Evolutionary conservation across 768 basidiomycete genomes (phyloP), one percentile per base, ranked within the genome.

Genomic region (Tricholoma hemisulphureum): DNA sequence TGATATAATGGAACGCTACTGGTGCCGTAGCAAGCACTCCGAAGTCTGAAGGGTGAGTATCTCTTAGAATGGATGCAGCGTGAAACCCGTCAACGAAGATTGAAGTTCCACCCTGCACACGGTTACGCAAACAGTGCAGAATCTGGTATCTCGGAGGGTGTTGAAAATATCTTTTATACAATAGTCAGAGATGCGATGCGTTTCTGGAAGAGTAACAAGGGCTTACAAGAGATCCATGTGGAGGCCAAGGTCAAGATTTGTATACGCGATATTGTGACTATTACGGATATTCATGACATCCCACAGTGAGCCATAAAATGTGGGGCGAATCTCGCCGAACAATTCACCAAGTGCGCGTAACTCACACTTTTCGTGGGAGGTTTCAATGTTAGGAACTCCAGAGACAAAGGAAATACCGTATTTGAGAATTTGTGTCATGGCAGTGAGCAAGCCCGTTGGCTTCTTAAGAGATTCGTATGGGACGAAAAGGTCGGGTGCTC

Each of bases 211-310:
- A n/a, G 14, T 21, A 20, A n/a, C 18, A 11, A 31, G 16, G 10
- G 80, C 93, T 61, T 67, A 95, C 93, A 90, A 73, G 0, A 98
- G 76, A 74, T 98, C 96, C 89, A 93, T 92, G 66, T 98, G 95
- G 20, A 95, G 68, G 0, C 89, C 95, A 8, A 99, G 78, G 63
- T 91, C 81, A 23, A 97, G 78, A 69, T 94, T 87, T 11, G 96
- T 99, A 69, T 97, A 98, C 3, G 96, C 96, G 56, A 99, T 93
- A 70, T 99, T 99, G 62, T 79, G 82, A 65, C 90, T 90, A 55
- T 91, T 79, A 39, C 71, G 75, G 37, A 86, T 65, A 59, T 87
- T 91, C 73, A 85, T 83, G 24, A 98, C 95, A 69, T 97, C 85
- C 93, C 94, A 98, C 1, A 88, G 67, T 45, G 80, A 77, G 0